Conservation (phyloP, 306 rosid genomes). For the Cercis canadensis region DNA sequence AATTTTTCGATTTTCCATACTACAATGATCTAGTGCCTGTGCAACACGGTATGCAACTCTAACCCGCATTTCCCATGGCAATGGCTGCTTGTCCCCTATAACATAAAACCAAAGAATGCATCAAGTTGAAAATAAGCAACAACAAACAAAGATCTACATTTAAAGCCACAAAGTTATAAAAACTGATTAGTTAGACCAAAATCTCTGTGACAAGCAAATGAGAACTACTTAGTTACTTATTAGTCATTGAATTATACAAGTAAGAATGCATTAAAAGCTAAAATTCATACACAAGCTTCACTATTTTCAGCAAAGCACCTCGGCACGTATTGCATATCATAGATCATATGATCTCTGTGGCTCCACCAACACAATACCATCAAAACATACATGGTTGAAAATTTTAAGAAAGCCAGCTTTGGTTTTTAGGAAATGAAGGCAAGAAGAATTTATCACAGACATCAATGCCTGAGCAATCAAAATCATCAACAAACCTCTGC, state of each 20-base stretch:
- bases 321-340: too few relatives aligned
- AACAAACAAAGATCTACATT: neutral
- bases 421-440: conserved; percentile 24
- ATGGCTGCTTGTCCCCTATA: conserved; percentile 90
- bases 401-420: neutral
- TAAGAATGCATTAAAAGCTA: too few relatives aligned
- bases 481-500: conserved; percentile 32
- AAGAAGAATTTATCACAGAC: conserved; percentile 14
- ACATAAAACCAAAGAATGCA: conserved; percentile 36
- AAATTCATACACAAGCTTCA: conserved; percentile 3
- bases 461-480: conserved; percentile 54
- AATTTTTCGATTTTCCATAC: conserved; percentile 74
- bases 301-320: neutral
- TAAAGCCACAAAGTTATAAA: neutral
- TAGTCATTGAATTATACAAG: too few relatives aligned
- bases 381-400: conserved; percentile 5
- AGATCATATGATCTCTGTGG: conserved; percentile 1
- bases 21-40: conserved; percentile 90
- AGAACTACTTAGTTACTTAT: too few relatives aligned
- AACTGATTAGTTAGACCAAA: neutral
- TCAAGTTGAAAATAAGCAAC: conserved; percentile 3
- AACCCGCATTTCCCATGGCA: conserved; percentile 96
- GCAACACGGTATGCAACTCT: conserved; percentile 90
- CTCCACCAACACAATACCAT: conserved; percentile 18
- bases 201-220: too few relatives aligned